Base-by-base conservation (phyloP, 148 eudicot species). In the Rhododendron ovatum region DNA sequence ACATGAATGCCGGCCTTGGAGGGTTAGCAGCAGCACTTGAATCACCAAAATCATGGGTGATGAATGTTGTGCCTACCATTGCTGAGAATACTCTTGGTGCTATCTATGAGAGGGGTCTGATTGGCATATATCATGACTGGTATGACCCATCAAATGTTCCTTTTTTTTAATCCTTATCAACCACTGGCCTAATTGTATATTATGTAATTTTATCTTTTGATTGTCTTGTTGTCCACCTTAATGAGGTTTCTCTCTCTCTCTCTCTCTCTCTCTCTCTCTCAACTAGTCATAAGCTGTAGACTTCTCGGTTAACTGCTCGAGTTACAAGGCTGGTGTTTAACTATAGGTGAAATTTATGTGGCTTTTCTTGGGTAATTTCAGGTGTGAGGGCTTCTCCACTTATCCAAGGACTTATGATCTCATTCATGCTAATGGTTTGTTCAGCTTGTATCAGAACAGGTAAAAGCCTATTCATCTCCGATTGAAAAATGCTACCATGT, bases 301-400 rank as follows among this genome's bases (percentile, higher is more conserved):
- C 79, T 30, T 78, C 26, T 41, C 3, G 50, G 51, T 6, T 41
- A 41, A 41, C 51, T 45, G 47, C 78, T 74, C 7, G 28, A 24
- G 13, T 6, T 18, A 24, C 81, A 78, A 26, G 37, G 15, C 59
- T 17, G 26, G 57, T 79, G 82, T 51, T 79, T 48, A 55, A 55
- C 61, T 3, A 4, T 33, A 18, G 3, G 47, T 14, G 78, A 17
- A 20, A 35, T 35, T 15, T 14, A 33, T 33, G 22, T 83, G 1
- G 2, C 4, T 79, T 48, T 18, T n/a, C 48, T 79, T 48, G 20
- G 13, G 26, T 24, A 15, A 37, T 65, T 28, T 82, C 91, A 95
- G 96, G 98, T 94, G 98, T 91, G 98, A 95, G 85, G 98, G 87
- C 55, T 94, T 95, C 86, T 95, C 98, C 9, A 95, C 97, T n/a